Evolutionary conservation across 495 filamentous ascomycete species (phyloP), one percentile per base, ranked within the genome.

Genomic region (Polyplosphaeria fusca): DNA sequence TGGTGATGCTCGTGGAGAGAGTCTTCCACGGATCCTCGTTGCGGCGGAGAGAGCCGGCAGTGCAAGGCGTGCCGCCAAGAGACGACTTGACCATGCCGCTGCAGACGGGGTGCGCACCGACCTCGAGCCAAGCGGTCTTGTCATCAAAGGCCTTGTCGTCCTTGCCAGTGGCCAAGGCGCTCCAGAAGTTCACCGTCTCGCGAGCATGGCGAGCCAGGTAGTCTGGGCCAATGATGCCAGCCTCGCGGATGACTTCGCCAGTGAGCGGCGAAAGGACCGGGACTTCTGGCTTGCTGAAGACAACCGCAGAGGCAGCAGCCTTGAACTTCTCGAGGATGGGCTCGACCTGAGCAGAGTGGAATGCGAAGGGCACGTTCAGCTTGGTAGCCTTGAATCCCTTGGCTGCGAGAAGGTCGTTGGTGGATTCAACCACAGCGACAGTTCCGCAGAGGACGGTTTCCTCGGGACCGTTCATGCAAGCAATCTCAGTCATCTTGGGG

Each of bases 311-410:
- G 0, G 74, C 70, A 5, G 70, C 52, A 0, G n/a, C 25, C 62
- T 76, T 73, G 54, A 79, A 76, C 4, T 68, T 60, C 2, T 75
- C 73, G 0, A 82, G 61, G 28, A 82, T 77, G 0, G 77, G 72
- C 20, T 80, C 77, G 24, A 74, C 73, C 62, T 82, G 79, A 0
- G 69, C 64, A 2, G 78, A 75, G 64, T 83, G 80, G 68, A 81
- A 83, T 1, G 79, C 79, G 65, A 77, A 80, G 1, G 77, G 67
- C 12, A 82, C 67, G 47, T 77, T 72, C 4, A 82, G 65, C 28
- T 50, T 71, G 16, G 64, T 72, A 43, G 72, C 84, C 76, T 19
- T 82, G 75, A 60, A 91, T n/a, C 72, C 68, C 32, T 66, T 67
- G 47, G 63, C 39, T 25, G 63, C 59, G n/a, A 75, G 58, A 38